These are phyloP conservation scores for Wickerhamomyces kurtzmanii DNA, from an alignment of 805 yeast species.

Conservation along the genomic window DNA sequence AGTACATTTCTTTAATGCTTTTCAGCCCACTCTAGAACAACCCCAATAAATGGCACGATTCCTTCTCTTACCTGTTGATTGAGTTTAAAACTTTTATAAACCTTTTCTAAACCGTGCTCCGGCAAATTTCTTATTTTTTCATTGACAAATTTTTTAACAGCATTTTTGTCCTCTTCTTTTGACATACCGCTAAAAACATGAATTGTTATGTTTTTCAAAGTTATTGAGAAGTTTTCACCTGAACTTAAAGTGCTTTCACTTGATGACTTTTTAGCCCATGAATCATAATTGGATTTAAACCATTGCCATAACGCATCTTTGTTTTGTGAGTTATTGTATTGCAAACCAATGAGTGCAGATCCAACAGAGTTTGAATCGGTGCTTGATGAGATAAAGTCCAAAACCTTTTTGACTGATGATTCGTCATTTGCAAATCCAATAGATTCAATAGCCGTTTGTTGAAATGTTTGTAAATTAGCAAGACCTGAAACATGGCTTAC, in stretches of 20 bases:
- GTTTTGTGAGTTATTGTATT: slow-evolving; percentile 23
- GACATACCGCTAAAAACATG: slow-evolving; percentile 25
- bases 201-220: slow-evolving; percentile 28
- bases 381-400: slow-evolving; percentile 48
- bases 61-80: slow-evolving; percentile 11
- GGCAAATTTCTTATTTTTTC: slow-evolving; percentile 24
- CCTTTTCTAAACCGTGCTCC: slow-evolving; percentile 24
- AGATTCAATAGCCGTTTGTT: slow-evolving; percentile 45
- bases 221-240: slow-evolving; percentile 35
- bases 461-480: slow-evolving; percentile 21
- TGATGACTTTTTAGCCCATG: slow-evolving; percentile 41
- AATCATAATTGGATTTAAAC: slow-evolving; percentile 42
- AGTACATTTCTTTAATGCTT: too few species aligned
- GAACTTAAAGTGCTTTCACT: too few species aligned
- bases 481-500: slow-evolving; percentile 20
- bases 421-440: slow-evolving; percentile 37
- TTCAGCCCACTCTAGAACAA: background rate
- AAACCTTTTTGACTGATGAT: slow-evolving; percentile 39
- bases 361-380: slow-evolving; percentile 47
- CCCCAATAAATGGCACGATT: slow-evolving; percentile 1
- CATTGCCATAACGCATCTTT: slow-evolving; percentile 40
- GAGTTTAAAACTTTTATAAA: slow-evolving; percentile 12
- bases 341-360: slow-evolving; percentile 45
- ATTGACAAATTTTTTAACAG: slow-evolving; percentile 20
- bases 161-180: slow-evolving; percentile 14